A percentile compares a stretch with the other conserved stretches of the same genome.
These are phyloP conservation scores for Sclerotinia minor DNA, from an alignment of 2,329 filamentous ascomycete species.

Conservation along the genomic window DNA sequence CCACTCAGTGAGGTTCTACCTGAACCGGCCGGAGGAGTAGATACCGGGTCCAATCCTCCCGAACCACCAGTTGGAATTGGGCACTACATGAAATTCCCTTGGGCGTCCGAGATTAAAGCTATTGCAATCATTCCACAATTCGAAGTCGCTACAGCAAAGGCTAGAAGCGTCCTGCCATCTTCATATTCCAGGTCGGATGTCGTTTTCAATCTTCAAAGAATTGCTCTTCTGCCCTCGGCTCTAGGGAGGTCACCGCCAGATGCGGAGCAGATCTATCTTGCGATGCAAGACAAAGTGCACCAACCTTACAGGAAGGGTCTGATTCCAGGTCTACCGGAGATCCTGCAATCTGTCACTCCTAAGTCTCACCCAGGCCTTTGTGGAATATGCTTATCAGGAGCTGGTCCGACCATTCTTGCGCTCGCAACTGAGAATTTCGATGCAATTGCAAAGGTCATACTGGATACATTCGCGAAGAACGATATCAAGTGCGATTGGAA, in stretches of 20 bases:
- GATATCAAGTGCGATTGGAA: constrained; percentile 82
- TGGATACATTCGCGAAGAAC: constrained; percentile 70
- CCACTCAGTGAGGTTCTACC: constrained; percentile 92
- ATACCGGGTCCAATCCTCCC: constrained; percentile 84
- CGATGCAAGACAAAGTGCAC: constrained; percentile 98
- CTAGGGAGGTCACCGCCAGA: constrained; percentile 88
- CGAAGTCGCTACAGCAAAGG: constrained; percentile 90
- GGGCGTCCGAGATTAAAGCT: constrained; percentile 93
- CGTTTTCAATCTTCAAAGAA: constrained; percentile 90
- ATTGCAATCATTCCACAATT: constrained; percentile 96
- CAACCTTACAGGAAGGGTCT: constrained; percentile 91
- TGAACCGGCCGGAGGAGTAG: constrained; percentile 82
- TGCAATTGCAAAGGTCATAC: constrained; percentile 77
- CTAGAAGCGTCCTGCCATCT: constrained; percentile 79
- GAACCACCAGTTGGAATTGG: constrained; percentile 90
- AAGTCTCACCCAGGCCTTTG: constrained; percentile 82
- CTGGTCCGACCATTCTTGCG: constrained; percentile 91
- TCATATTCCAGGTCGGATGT: constrained; percentile 80
- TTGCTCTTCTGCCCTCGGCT: constrained; percentile 85
- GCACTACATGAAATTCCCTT: constrained; percentile 93
- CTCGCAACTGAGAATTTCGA: constrained; percentile 89
- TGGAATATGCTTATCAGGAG: constrained; percentile 92
- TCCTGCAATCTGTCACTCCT: constrained; percentile 88
- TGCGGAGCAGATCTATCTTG: constrained; percentile 90
- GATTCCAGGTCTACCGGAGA: constrained; percentile 87